Evolutionary conservation across 163 green algal species (phyloP).

Genomic region (Chloroidium sp.): DNA sequence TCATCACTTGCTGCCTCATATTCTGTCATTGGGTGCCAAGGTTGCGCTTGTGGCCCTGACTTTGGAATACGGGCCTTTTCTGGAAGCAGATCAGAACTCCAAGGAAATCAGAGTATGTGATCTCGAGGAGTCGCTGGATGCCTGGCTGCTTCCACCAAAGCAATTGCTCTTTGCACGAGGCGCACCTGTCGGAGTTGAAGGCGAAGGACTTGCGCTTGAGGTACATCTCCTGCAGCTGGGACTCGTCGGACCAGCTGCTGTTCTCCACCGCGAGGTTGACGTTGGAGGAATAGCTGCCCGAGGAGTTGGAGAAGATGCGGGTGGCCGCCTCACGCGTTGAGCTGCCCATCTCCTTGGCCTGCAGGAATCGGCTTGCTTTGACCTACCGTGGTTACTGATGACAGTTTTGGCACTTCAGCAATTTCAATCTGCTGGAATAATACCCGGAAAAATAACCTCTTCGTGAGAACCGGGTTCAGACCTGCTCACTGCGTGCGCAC

Average conservation of each 20-base stretch:
- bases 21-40: background rate
- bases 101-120: no score
- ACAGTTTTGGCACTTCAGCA: no score
- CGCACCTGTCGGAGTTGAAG: conserved; percentile 88
- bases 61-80: no score
- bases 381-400: no score
- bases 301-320: conserved; percentile 94
- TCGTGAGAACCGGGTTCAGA: no score
- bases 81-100: no score
- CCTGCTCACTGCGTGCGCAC: no score
- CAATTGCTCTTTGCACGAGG: background rate
- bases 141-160: background rate
- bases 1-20: background rate
- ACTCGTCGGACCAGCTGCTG: conserved; percentile 74
- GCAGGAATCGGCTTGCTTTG: background rate
- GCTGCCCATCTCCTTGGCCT: conserved; percentile 23
- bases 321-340: conserved; percentile 83
- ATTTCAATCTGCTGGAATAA: background rate
- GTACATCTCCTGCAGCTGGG: conserved; percentile 93
- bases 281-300: conserved; percentile 94
- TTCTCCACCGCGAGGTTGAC: conserved; percentile 99
- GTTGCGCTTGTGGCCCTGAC: no score
- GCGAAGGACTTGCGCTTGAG: conserved; percentile 93
- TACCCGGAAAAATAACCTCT: no score
- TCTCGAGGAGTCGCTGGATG: no score